phyloP scores from a whole-genome alignment of 2,329 filamentous ascomycete genomes.

The Monascus ruber region DNA sequence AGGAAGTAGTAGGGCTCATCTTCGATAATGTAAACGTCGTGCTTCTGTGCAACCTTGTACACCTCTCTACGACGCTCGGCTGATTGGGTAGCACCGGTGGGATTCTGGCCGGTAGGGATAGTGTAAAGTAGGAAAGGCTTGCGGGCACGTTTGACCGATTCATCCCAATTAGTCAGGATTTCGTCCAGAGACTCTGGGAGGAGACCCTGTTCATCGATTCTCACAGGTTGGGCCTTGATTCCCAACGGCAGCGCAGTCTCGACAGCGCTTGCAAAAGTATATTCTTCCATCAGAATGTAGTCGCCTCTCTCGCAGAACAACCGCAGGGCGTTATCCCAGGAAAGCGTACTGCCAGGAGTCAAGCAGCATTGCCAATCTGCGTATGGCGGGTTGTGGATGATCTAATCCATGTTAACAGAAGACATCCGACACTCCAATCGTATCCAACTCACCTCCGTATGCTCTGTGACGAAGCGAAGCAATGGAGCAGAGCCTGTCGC shows the following conservation, averaged over 20 bases:
- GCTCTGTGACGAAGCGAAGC: conserved; percentile 83
- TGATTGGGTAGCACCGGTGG: conserved; percentile 74
- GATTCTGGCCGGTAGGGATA: conserved; percentile 77
- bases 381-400: conserved; percentile 78
- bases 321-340: conserved; percentile 70
- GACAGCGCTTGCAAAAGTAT: conserved; percentile 71
- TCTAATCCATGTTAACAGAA: conserved; percentile 20
- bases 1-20: conserved; percentile 94
- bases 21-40: conserved; percentile 78
- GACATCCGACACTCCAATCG: neutral
- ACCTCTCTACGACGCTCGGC: conserved; percentile 55
- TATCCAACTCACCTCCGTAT: conserved; percentile 54
- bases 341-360: conserved; percentile 75
- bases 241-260: conserved; percentile 56
- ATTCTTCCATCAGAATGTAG: conserved; percentile 75
- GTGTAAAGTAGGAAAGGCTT: conserved; percentile 62
- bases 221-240: conserved; percentile 47
- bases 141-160: conserved; percentile 40
- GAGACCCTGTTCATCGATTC: conserved; percentile 57
- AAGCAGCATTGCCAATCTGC: conserved; percentile 79
- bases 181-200: conserved; percentile 51
- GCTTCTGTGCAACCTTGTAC: conserved; percentile 68
- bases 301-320: conserved; percentile 71
- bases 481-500: conserved; percentile 76
- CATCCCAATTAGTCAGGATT: conserved; percentile 56